Evolutionary conservation across 805 yeast species (phyloP).

Genomic region (Ascoidea asiatica): DNA sequence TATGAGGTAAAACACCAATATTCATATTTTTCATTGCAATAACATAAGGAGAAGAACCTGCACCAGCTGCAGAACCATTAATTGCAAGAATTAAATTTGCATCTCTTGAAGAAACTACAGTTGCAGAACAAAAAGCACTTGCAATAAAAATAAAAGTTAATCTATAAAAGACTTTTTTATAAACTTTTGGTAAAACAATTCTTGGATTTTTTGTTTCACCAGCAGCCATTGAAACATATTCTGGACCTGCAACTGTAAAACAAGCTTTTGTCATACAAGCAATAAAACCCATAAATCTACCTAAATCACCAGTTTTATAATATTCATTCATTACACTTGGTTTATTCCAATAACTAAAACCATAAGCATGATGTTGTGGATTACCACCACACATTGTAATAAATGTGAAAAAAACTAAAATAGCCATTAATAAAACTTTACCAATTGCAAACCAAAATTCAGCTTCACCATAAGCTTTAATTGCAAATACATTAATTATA

Average conservation of each 20-base stretch:
- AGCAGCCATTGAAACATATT: slow-evolving; percentile 73
- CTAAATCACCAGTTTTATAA: slow-evolving; percentile 38
- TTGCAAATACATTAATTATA: slow-evolving; percentile 58
- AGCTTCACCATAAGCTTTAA: slow-evolving; percentile 62
- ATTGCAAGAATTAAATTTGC: slow-evolving; percentile 44
- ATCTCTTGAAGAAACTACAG: slow-evolving; percentile 60
- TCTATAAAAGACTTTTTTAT: slow-evolving; percentile 62
- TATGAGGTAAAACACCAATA: slow-evolving; percentile 54
- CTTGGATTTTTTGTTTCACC: slow-evolving; percentile 70
- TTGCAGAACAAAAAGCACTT: slow-evolving; percentile 69
- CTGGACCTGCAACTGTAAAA: slow-evolving; percentile 79
- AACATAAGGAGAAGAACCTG: slow-evolving; percentile 61
- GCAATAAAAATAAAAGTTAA: slow-evolving; percentile 55
- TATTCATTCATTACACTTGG: slow-evolving; percentile 48
- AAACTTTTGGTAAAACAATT: slow-evolving; percentile 62
- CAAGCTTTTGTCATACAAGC: slow-evolving; percentile 58
- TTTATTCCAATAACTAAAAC: slow-evolving; percentile 38
- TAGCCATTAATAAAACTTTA: slow-evolving; percentile 59
- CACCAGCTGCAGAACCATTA: slow-evolving; percentile 59
- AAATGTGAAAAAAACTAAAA: slow-evolving; percentile 62
- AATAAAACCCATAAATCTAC: slow-evolving; percentile 61
- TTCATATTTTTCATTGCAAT: slow-evolving; percentile 65
- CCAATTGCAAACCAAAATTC: slow-evolving; percentile 73
- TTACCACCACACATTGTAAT: slow-evolving; percentile 82
- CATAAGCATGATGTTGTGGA: slow-evolving; percentile 51